These are phyloP conservation scores for Caryopteris hybrid DNA, from an alignment of 305 asterid species.

Conservation along the genomic window DNA sequence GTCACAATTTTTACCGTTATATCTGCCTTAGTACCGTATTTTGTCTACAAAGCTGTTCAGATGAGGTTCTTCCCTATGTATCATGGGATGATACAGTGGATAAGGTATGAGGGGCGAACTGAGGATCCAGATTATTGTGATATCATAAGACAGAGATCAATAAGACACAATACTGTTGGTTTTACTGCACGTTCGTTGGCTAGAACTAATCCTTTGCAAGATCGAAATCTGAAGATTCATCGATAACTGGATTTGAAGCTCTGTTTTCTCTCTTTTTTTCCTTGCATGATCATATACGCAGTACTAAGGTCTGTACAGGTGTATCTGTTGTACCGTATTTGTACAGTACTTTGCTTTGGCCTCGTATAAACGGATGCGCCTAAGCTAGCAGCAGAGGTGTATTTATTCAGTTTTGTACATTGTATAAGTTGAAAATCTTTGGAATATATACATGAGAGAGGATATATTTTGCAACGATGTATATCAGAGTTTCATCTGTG, in stretches of 20 bases:
- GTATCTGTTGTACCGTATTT: constrained; percentile 12
- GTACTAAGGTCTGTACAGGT: no score
- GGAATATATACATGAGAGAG: background rate
- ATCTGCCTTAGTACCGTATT: constrained; percentile 74
- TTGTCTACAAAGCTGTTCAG: constrained; percentile 57
- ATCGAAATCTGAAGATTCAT: constrained; percentile 16
- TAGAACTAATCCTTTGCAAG: constrained; percentile 55
- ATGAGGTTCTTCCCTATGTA: constrained; percentile 88
- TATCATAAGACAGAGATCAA: constrained; percentile 73
- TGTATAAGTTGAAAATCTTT: constrained; percentile 24
- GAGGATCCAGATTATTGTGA: constrained; percentile 74
- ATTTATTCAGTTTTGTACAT: constrained; percentile 31
- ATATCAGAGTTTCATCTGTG: no score
- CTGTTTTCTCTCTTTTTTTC: no score
- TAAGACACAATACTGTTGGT: constrained; percentile 70
- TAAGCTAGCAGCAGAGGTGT: background rate
- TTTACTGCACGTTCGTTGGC: constrained; percentile 94
- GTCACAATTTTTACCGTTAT: constrained; percentile 50
- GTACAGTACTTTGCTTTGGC: constrained; percentile 1
- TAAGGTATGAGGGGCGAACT: constrained; percentile 61
- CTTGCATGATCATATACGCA: no score
- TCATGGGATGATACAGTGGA: constrained; percentile 94
- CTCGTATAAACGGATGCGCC: no score
- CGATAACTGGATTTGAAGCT: no score
- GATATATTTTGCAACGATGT: background rate